A percentile compares a stretch with the other conserved stretches of the same genome.
Conservation (phyloP, 2,329 filamentous ascomycete genomes). For the Fusarium xylarioides region DNA sequence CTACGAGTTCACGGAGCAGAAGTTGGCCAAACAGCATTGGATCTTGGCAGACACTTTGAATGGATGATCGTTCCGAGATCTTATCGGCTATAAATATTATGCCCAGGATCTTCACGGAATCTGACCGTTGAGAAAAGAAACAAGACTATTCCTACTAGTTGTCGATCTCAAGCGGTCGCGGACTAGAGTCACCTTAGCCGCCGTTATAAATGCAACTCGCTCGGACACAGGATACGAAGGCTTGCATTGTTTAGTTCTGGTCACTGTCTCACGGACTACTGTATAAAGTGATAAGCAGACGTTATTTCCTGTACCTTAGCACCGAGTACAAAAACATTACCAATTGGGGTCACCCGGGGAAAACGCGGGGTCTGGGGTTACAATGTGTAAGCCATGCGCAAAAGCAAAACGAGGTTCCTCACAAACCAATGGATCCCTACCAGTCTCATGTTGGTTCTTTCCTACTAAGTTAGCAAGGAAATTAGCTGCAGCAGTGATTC, state of each 20-base stretch:
- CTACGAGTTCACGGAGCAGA: neutral
- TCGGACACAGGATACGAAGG: neutral
- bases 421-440: neutral
- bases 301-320: neutral
- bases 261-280: neutral
- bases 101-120: neutral
- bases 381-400: conserved; percentile 1
- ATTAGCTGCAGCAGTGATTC: neutral
- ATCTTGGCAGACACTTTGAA: conserved; percentile 3
- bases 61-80: neutral
- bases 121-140: neutral
- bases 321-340: neutral
- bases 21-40: neutral
- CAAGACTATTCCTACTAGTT: neutral
- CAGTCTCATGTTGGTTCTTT: neutral
- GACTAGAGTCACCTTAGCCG: neutral
- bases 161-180: neutral
- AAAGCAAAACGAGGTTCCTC: neutral
- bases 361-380: conserved; percentile 32
- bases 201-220: neutral
- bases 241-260: neutral
- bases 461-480: neutral
- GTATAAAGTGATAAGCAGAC: neutral
- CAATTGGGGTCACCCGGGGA: neutral
- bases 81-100: neutral